Evolutionary conservation across 1,139 yeast species (phyloP), one percentile per base, ranked within the genome.

Genomic region (Yamadazyma atmosphaerica): DNA sequence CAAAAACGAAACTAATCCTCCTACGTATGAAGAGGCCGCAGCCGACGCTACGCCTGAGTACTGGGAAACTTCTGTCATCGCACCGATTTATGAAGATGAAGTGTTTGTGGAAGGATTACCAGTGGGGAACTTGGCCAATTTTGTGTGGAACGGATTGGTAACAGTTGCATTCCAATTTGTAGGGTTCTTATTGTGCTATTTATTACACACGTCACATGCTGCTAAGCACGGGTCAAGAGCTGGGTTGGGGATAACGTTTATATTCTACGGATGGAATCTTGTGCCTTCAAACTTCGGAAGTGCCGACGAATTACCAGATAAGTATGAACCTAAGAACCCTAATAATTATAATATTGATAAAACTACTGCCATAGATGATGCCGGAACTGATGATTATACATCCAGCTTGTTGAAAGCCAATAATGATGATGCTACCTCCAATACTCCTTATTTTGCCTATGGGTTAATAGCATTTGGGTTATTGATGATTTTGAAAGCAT

Each of bases 41-140:
- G 86, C 92, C 2, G 99, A 92, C 60, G 79, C 95, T 16, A 81
- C 95, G 0, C 99, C 99, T 0, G 96, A 96, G 33, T 94, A 94
- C 60, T 94, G 97, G 95, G 98, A 94, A 59, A 79, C 89, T 12
- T 81, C 95, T 1, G 83, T 90, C 39, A 77, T 89, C 56, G 80
- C 95, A 1, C 88, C 90, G 13, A 88, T 89, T 42, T 86, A 83
- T 48, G 76, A 70, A 38, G 97, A 92, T 57, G 98, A 90, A 59
- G 83, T 92, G 29, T 88, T 88, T 60, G 90, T 94, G 29, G 96
- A 92, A 50, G 98, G 98, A 0, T 68, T 94, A 47, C 98, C 98
- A 0, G 98, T 90, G n/a, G 99, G 98, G 1, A 86, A 86, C 52
- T 61, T 86, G 19, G 82, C 95, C 33, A 88, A 87, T 56, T 84